Evolutionary conservation across 225 moss, liverwort and hornwort genomes (phyloP).

Genomic region (Bryoerythrophyllum caledonicum): DNA sequence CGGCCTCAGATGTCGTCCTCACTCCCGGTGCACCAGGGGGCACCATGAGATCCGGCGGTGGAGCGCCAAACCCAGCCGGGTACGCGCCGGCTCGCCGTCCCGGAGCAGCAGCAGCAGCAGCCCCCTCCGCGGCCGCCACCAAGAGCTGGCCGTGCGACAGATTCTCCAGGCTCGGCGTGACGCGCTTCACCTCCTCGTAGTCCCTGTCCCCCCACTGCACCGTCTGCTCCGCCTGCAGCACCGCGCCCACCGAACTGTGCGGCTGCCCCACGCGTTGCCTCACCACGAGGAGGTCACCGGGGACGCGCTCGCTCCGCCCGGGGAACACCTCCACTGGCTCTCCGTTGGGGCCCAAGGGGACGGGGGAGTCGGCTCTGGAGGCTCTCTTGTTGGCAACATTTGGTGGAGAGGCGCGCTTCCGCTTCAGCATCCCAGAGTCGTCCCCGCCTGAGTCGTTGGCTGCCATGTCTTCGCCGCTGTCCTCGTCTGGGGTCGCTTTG

Average conservation of each 20-base stretch:
- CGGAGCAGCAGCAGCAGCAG: slow-evolving; percentile 4
- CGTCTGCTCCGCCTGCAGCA: slow-evolving; percentile 61
- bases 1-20: slow-evolving; percentile 20
- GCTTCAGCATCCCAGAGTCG: slow-evolving; percentile 41
- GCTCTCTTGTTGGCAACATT: slow-evolving; percentile 38
- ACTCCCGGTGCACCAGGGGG: slow-evolving; percentile 26
- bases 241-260: slow-evolving; percentile 58
- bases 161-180: slow-evolving; percentile 52
- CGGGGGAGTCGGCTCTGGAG: slow-evolving; percentile 40
- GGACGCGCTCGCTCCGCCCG: slow-evolving; percentile 51
- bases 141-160: slow-evolving; percentile 64
- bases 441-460: slow-evolving; percentile 41
- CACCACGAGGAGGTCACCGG: slow-evolving; percentile 49
- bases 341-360: slow-evolving; percentile 53
- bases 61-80: slow-evolving; percentile 45
- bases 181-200: slow-evolving; percentile 53
- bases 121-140: slow-evolving; percentile 30
- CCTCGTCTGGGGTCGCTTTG: slow-evolving; percentile 32
- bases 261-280: slow-evolving; percentile 62
- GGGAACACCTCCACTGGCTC: slow-evolving; percentile 66
- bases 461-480: slow-evolving; percentile 48
- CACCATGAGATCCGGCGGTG: slow-evolving; percentile 20
- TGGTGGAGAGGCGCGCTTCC: slow-evolving; percentile 45
- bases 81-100: slow-evolving; percentile 57
- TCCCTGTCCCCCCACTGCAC: slow-evolving; percentile 49